A percentile compares a stretch with the other conserved stretches of the same genome.
Evolutionary conservation across 225 moss, liverwort and hornwort species (phyloP).

Genomic region (Pleurozium schreberi): DNA sequence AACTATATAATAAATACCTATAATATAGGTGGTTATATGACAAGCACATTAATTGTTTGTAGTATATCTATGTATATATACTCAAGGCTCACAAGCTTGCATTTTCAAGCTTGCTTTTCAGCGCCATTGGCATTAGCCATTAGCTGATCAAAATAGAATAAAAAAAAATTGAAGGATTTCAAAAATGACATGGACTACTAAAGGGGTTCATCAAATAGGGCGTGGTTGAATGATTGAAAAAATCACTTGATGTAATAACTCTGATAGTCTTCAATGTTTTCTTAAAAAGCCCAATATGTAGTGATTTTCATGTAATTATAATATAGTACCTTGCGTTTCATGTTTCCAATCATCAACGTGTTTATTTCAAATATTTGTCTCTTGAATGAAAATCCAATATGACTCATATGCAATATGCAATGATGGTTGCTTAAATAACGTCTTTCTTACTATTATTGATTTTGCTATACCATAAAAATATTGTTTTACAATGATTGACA

Average conservation of each 20-base stretch:
- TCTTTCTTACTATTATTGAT: background rate
- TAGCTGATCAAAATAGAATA: background rate
- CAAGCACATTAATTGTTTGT: no score
- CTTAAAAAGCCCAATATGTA: background rate
- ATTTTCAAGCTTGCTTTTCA: no score
- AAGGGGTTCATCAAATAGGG: background rate
- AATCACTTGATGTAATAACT: background rate
- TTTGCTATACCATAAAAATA: background rate
- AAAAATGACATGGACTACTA: rapidly evolving
- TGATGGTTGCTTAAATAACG: background rate
- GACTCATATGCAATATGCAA: no score
- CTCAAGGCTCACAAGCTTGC: no score
- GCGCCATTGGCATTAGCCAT: no score
- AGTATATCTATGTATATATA: no score
- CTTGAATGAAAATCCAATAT: background rate
- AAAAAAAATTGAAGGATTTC: background rate
- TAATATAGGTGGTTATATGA: no score
- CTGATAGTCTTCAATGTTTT: background rate
- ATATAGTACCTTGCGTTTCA: no score
- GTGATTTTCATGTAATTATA: background rate
- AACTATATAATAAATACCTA: no score
- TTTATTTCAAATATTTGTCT: background rate
- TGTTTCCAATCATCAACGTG: background rate
- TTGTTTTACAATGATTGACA: background rate
- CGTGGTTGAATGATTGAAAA: background rate